A percentile compares a stretch with the other conserved stretches of the same genome.
phyloP scores from a whole-genome alignment of 768 basidiomycete genomes.

The Tricholoma sp. region DNA sequence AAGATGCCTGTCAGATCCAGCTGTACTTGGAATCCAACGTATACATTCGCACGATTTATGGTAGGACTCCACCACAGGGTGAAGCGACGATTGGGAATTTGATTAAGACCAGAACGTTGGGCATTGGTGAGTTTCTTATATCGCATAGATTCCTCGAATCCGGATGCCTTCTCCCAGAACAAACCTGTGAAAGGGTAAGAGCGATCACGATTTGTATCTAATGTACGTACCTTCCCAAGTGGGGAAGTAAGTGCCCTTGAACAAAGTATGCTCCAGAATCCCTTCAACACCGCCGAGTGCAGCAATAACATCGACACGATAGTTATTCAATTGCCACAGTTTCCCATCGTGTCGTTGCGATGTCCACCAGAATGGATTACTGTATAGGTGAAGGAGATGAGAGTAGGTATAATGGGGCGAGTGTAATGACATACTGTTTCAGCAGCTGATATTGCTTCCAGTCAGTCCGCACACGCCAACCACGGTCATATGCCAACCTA shows the following conservation, averaged over 20 bases:
- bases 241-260: constrained; percentile 97
- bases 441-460: constrained; percentile 97
- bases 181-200: constrained; percentile 41
- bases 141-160: constrained; percentile 94
- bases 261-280: constrained; percentile 93
- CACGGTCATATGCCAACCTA: constrained; percentile 94
- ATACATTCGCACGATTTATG: constrained; percentile 98
- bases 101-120: constrained; percentile 95
- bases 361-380: constrained; percentile 99
- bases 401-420: background rate
- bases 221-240: constrained; percentile 79
- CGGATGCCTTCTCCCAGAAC: constrained; percentile 98
- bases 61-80: constrained; percentile 99
- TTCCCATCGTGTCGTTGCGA: constrained; percentile 96
- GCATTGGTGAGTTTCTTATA: constrained; percentile 98
- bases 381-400: constrained; percentile 22
- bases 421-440: constrained; percentile 60
- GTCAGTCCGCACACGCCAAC: constrained; percentile 96
- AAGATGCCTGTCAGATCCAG: constrained; percentile 96
- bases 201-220: background rate
- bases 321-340: constrained; percentile 96
- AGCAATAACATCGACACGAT: constrained; percentile 98
- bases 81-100: constrained; percentile 98
- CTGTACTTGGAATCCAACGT: constrained; percentile 99
- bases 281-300: constrained; percentile 95